Evolutionary conservation across 208 protist genomes (phyloP), one percentile per base, ranked within the genome.

Genomic region (Leishmania major): DNA sequence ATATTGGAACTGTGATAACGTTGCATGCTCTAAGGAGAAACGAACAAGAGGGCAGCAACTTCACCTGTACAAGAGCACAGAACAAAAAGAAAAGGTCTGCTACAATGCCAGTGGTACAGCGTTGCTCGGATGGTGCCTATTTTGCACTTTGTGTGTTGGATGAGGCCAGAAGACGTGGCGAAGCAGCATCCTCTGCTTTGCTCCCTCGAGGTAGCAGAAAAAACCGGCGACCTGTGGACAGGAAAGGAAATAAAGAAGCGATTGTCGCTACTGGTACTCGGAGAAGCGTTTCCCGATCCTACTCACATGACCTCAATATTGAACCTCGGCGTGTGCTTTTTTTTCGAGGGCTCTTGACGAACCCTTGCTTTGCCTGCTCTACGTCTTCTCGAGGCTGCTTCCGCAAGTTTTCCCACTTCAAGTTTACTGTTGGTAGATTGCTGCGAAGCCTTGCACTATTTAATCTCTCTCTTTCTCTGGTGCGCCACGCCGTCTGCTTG

Each of bases 271-370:
- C 43, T 1, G 51, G 19, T 49, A 49, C 67, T 49, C 40, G 25
- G 28, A 37, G 49, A 57, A 31, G 40, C 49, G 40, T 10, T 35
- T 49, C 15, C 66, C 28, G 70, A 53, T n/a, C 19, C 53, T 60
- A 28, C 55, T n/a, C 8, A 69, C 19, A 82, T 57, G 10, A 43
- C 64, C 22, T 82, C 17, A 79, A 37, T 49, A 15, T 73, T 77
- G 15, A 47, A 66, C 70, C 31, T 74, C 28, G 6, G 67, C 22
- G 10, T 47, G 40, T 51, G 17, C 25, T 55, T 74, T 74, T 51
- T 43, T 17, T 49, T 74, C 22, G 17, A 8, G 15, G 35, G 17
- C 66, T 28, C 28, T 31, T 37, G 25, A 19, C 28, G 43, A 53
- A 4, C 31, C 62, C 40, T 55, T 74, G 22, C 22, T 31, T 74